phyloP scores from a whole-genome alignment of 192 early-diverging fungal genomes.

The Oehlia diaphana region DNA sequence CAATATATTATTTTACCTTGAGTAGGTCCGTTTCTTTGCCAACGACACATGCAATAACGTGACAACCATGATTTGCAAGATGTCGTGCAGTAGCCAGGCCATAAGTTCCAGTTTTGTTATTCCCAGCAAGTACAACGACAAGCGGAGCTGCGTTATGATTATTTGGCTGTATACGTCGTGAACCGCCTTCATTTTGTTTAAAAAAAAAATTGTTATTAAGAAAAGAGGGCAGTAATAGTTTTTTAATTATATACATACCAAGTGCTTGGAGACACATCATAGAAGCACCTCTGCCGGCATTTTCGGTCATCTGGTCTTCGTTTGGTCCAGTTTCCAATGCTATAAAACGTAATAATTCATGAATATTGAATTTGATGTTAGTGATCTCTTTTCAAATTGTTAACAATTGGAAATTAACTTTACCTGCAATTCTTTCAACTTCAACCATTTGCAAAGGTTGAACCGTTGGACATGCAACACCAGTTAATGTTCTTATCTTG shows the following conservation, averaged over 20 bases:
- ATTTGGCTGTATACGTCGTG: constrained; percentile 69
- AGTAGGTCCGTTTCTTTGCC: constrained; percentile 46
- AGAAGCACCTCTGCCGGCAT: constrained; percentile 71
- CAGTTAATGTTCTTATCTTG: constrained; percentile 49
- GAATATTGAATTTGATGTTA: not conserved
- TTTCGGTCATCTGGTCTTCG: constrained; percentile 75
- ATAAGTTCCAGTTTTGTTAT: constrained; percentile 72
- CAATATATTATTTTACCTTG: constrained; percentile 41
- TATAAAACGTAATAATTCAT: not conserved
- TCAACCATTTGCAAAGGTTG: constrained; percentile 65
- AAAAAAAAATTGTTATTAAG: not conserved
- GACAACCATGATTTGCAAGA: constrained; percentile 76
- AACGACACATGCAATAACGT: constrained; percentile 57
- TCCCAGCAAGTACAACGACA: constrained; percentile 73
- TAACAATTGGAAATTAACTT: not conserved
- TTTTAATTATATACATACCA: constrained; percentile 32
- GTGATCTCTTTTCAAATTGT: not conserved
- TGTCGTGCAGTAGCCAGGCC: constrained; percentile 73
- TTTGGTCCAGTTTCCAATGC: constrained; percentile 66
- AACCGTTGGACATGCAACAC: constrained; percentile 59
- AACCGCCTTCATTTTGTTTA: constrained; percentile 47
- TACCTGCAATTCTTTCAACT: constrained; percentile 56
- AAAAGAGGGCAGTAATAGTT: not conserved
- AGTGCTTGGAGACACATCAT: constrained; percentile 73
- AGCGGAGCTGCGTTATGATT: constrained; percentile 75